Evolutionary conservation across 2,329 filamentous ascomycete species (phyloP), one percentile per base, ranked within the genome.

Genomic region (Allantophomopsis cytisporea): DNA sequence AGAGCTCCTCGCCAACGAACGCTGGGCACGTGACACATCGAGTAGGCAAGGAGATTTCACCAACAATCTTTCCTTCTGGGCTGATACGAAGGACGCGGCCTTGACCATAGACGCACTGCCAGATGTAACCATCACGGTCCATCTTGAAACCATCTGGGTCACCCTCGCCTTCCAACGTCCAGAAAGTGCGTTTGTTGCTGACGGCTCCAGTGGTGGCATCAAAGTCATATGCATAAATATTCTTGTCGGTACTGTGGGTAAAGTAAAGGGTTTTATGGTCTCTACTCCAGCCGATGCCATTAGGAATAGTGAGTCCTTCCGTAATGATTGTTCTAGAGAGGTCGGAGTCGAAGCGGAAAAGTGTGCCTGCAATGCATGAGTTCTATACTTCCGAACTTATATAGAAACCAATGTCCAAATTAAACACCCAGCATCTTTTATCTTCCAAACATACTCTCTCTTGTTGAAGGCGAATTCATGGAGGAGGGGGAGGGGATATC

Each of bases 91-190:
- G 62, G 17, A 94, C 83, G 43, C 76, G 73, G 43, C 73, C 66
- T 45, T 81, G 83, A 39, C 86, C 86, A 54, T 85, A 91, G n/a
- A 91, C 68, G 7, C 85, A 83, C 44, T 83, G 79, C 88, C 89
- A 95, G 52, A 94, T 69, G 62, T 82, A 80, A n/a, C 86, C 87
- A 40, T 93, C 76, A 34, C 70, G 72, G 54, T 95, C 88, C 52
- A 93, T 73, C 45, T 80, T 79, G 60, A 89, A 88, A 2, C 88
- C 88, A 59, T 95, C 88, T 1, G 86, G 86, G 45, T 76, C 73
- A 36, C 80, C 79, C 18, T 69, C 58, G 1, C 72, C 72, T 4
- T 72, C 67, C 89, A 39, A 31, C n/a, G 31, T 39, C 39, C 35
- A 56, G 61, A 87, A 86, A 31, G 80, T 64, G 40, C 82, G 75